A percentile compares a stretch with the other conserved stretches of the same genome.
These are phyloP conservation scores for Persicaria tinctoria DNA, from an alignment of 148 eudicot genomes.

Conservation along the genomic window DNA sequence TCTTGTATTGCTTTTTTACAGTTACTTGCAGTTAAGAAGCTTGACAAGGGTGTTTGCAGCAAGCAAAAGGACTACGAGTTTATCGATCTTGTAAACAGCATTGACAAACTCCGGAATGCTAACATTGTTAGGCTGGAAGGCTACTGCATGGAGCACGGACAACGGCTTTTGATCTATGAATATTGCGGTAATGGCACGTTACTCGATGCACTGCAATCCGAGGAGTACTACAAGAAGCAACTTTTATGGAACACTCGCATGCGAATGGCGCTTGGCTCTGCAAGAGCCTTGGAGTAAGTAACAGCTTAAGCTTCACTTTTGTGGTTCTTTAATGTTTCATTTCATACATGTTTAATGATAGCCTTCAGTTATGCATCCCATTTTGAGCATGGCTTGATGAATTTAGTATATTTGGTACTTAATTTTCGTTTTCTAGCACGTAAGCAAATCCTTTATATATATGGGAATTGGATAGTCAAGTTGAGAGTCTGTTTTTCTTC, in stretches of 20 bases:
- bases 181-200: conserved; percentile 72
- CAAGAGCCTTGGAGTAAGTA: conserved; percentile 94
- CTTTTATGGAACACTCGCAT: conserved; percentile 81
- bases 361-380: not conserved
- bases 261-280: conserved; percentile 93
- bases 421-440: too few relatives aligned
- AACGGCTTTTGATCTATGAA: conserved; percentile 78
- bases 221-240: conserved; percentile 64
- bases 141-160: conserved; percentile 81
- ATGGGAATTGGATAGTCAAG: not conserved
- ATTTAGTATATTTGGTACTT: not conserved
- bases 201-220: conserved; percentile 81
- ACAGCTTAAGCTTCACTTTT: not conserved
- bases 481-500: not conserved
- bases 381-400: not conserved
- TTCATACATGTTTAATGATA: not conserved
- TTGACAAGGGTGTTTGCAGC: conserved; percentile 62
- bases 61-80: conserved; percentile 75
- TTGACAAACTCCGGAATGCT: conserved; percentile 81
- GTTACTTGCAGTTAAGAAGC: conserved; percentile 81
- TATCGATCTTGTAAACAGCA: conserved; percentile 61
- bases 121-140: conserved; percentile 87
- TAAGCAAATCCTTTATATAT: not conserved
- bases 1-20: conserved; percentile 22
- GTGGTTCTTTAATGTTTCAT: not conserved